These are phyloP conservation scores for Plectranthus barbatus DNA, from an alignment of 257 asterid genomes.

Conservation along the genomic window DNA sequence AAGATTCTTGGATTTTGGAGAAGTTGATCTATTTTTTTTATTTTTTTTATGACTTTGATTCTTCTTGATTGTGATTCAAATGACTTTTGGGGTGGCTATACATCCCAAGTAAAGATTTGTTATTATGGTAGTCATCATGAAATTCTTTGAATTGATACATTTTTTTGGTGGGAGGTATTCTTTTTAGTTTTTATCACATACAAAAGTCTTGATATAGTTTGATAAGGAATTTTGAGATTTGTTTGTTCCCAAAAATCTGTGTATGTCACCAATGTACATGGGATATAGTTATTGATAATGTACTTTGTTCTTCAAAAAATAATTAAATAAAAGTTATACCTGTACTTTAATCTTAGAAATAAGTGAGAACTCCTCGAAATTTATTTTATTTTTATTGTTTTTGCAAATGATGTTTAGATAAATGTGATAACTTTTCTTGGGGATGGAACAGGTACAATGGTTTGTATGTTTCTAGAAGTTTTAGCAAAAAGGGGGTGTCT, in stretches of 20 bases:
- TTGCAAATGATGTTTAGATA: background rate
- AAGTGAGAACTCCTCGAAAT: background rate
- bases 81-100: conserved; percentile 27
- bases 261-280: conserved; percentile 16
- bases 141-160: conserved; percentile 15
- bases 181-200: background rate
- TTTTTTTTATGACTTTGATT: conserved; percentile 1
- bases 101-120: conserved; percentile 27
- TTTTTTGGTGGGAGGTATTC: background rate
- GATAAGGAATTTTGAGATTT: conserved; percentile 20
- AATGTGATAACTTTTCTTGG: background rate
- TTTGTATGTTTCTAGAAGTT: background rate
- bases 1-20: conserved; percentile 41
- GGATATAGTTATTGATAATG: conserved; percentile 1
- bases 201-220: background rate
- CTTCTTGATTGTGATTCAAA: conserved; percentile 11
- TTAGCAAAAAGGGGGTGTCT: background rate
- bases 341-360: background rate
- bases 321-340: background rate
- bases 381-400: background rate
- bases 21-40: background rate
- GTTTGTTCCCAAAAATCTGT: conserved; percentile 25
- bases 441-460: background rate
- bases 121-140: conserved; percentile 17
- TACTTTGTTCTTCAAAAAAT: background rate